These are phyloP conservation scores for Oemleria cerasiformis DNA, from an alignment of 306 rosid species.

Conservation along the genomic window DNA sequence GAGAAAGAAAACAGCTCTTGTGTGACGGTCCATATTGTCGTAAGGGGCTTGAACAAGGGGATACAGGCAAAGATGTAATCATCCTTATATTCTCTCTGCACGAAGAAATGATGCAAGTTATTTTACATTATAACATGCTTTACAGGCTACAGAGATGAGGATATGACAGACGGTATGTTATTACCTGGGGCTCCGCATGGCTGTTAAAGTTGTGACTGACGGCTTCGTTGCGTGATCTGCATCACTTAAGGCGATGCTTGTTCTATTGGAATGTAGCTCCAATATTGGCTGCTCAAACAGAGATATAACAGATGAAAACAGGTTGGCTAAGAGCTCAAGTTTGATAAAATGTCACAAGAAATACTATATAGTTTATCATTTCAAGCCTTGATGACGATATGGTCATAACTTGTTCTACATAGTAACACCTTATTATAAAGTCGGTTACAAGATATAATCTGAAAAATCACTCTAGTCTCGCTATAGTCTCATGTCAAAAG, in stretches of 20 bases:
- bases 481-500: too few species aligned
- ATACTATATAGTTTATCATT: neutral
- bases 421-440: neutral
- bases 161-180: neutral
- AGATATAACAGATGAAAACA: neutral
- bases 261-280: conserved; percentile 38
- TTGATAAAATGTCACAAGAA: neutral
- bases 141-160: conserved; percentile 11
- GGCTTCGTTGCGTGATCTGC: conserved; percentile 29
- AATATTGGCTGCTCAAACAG: conserved; percentile 42
- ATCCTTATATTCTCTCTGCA: conserved; percentile 62
- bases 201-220: conserved; percentile 26
- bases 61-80: conserved; percentile 84
- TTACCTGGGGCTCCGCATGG: conserved; percentile 43
- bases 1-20: conserved; percentile 62
- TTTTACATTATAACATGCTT: conserved; percentile 9
- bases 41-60: conserved; percentile 93
- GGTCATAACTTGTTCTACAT: neutral
- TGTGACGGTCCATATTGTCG: conserved; percentile 55
- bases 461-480: too few species aligned
- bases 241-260: conserved; percentile 30
- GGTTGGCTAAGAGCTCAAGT: neutral
- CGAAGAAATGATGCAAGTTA: conserved; percentile 17
- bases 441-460: too few species aligned
- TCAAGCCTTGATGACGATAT: neutral